Percentiles rank a stretch among this genome's conserved stretches.
phyloP scores from a whole-genome alignment of 306 rosid genomes.

The Medicago arabica region DNA sequence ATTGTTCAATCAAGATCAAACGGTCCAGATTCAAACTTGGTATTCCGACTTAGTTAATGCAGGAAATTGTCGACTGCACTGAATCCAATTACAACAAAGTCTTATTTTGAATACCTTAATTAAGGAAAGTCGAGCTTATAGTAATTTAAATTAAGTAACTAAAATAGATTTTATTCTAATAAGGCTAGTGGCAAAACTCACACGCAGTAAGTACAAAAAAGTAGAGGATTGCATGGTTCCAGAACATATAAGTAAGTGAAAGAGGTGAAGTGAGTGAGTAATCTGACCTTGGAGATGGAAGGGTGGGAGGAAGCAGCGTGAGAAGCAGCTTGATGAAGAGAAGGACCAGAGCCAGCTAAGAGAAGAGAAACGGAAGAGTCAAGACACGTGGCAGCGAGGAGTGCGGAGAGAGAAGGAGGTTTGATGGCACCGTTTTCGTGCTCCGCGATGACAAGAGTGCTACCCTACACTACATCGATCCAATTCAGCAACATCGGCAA shows the following conservation, averaged over 20 bases:
- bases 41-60: too few relatives aligned
- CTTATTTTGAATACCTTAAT: background rate
- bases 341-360: constrained; percentile 86
- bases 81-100: too few relatives aligned
- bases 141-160: background rate
- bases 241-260: too few relatives aligned
- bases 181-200: too few relatives aligned
- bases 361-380: constrained; percentile 69
- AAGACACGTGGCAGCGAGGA: constrained; percentile 71
- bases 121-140: background rate
- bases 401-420: constrained; percentile 71
- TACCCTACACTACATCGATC: constrained; percentile 61
- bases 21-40: too few relatives aligned
- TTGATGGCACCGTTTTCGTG: constrained; percentile 77
- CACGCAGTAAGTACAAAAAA: too few relatives aligned
- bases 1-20: too few relatives aligned
- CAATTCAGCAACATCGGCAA: background rate
- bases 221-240: too few relatives aligned
- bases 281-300: constrained; percentile 82
- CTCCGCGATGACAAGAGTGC: constrained; percentile 86
- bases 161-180: too few relatives aligned
- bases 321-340: constrained; percentile 76
- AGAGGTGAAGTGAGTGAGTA: background rate
- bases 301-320: constrained; percentile 75
- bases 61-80: too few relatives aligned